A percentile compares a stretch with the other conserved stretches of the same genome.
Conservation (phyloP, 148 eudicot genomes). For the Chenopodium berlandieri region DNA sequence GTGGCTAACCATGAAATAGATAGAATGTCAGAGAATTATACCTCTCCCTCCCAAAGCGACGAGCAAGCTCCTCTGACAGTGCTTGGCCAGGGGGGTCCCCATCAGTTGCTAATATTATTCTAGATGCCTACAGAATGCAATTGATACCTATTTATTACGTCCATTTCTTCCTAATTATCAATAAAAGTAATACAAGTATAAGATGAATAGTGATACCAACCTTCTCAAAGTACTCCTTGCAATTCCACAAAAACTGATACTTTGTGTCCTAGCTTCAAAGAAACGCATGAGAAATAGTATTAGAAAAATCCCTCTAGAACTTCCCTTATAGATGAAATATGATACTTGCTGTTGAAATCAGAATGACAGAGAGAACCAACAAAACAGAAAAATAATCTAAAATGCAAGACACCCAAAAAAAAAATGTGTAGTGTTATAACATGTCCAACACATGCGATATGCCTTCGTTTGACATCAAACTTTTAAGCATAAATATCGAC, state of each 20-base stretch:
- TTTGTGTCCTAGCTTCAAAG: conserved; percentile 72
- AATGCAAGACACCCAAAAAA: not conserved
- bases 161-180: not conserved
- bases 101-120: conserved; percentile 95
- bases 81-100: conserved; percentile 93
- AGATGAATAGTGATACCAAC: conserved; percentile 32
- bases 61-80: conserved; percentile 95
- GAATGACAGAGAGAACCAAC: too few relatives aligned
- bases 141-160: not conserved
- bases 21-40: conserved; percentile 18
- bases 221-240: conserved; percentile 76
- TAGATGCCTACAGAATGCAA: conserved; percentile 59
- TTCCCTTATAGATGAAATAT: not conserved
- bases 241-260: conserved; percentile 85
- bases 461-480: too few relatives aligned
- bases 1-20: conserved; percentile 1
- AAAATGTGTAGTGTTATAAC: too few relatives aligned
- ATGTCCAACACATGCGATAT: too few relatives aligned
- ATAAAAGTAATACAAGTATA: not conserved
- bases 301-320: not conserved
- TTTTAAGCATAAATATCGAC: too few relatives aligned
- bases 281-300: conserved; percentile 26
- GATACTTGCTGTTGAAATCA: not conserved
- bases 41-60: conserved; percentile 96
- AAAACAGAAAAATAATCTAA: too few relatives aligned